Evolutionary conservation across 1,139 yeast species (phyloP).

Genomic region (Magnusiomyces paraingens): DNA sequence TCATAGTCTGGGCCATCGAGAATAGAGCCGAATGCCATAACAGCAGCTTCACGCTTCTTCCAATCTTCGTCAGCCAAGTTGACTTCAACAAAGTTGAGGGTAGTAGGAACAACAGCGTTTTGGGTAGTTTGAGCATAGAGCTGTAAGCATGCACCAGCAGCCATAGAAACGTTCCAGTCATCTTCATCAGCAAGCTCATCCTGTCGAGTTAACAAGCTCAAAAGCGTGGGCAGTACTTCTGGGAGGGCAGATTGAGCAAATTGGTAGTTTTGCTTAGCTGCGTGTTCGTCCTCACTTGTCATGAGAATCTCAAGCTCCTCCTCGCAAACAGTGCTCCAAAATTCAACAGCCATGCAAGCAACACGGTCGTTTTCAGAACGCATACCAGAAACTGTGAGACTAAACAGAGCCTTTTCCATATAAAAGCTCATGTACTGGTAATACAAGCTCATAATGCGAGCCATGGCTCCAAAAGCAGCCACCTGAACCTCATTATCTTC

Average conservation of each 20-base stretch:
- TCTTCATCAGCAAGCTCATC: conserved; percentile 91
- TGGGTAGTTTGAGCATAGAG: conserved; percentile 89
- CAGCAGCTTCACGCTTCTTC: conserved; percentile 95
- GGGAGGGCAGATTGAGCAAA: conserved; percentile 80
- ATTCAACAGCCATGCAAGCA: conserved; percentile 97
- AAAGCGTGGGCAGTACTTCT: conserved; percentile 82
- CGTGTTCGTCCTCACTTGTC: conserved; percentile 46
- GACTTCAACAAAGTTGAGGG: conserved; percentile 72
- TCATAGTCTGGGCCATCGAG: conserved; percentile 88
- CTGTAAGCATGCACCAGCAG: conserved; percentile 96
- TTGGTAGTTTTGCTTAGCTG: conserved; percentile 42
- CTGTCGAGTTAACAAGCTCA: conserved; percentile 74
- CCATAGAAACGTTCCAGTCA: conserved; percentile 98
- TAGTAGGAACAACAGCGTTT: conserved; percentile 76
- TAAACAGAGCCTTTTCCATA: conserved; percentile 95
- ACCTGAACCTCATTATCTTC: conserved; percentile 77
- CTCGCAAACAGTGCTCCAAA: conserved; percentile 97
- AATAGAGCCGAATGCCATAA: conserved; percentile 97
- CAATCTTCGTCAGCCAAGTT: conserved; percentile 59
- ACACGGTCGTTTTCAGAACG: conserved; percentile 78
- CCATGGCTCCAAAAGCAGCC: conserved; percentile 92
- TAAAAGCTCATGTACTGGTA: conserved; percentile 86
- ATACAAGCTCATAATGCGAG: conserved; percentile 85
- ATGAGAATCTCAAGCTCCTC: conserved; percentile 82
- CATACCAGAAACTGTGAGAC: conserved; percentile 89